Evolutionary conservation across 331 rosid genomes (phyloP), one percentile per base, ranked within the genome.

Genomic region (Acacia concinna): DNA sequence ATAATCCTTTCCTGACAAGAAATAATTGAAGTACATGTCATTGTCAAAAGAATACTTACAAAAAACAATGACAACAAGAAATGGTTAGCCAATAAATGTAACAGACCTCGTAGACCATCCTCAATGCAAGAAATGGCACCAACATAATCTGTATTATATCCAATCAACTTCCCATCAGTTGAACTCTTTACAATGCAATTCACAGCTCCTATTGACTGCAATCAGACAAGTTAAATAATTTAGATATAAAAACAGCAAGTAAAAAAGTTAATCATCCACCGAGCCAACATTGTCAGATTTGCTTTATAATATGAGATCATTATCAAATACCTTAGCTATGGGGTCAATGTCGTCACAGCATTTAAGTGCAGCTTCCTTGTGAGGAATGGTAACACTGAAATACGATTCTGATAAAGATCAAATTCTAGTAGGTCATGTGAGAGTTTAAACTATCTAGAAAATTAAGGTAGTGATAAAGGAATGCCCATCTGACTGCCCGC

Each of bases 331-430:
- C 98, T 91, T 90, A 47, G 94, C 99, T 56, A 93, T 87, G 59
- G 98, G 97, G 84, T 93, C 97, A 43, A 95, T 94, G 83, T 93
- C 97, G n/a, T 95, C 99, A 77, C 97, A 95, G 71, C 88, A 91
- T 82, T 82, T 81, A 30, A 93, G 78, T 66, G 95, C 92, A 2
- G 87, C 86, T 81, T 95, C 98, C 88, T 93, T 95, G 90, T 95
- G 92, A 41, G 99, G 98, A 87, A 90, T 91, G 46, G 93, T 86
- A 68, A 87, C 83, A 65, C 99, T 95, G 93, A 52, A 73, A 85
- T 76, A 70, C 51, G 73, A 82, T 78, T 57, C 57, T 74, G 80
- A 75, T 57, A 46, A 76, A 37, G 69, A 75, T 84, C 84, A 86
- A 84, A 67, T 62, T 72, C 72, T 52, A 43, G 32, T 13, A n/a